Evolutionary conservation across 129 eudicot genomes (phyloP).

Genomic region (Mikania micrantha): DNA sequence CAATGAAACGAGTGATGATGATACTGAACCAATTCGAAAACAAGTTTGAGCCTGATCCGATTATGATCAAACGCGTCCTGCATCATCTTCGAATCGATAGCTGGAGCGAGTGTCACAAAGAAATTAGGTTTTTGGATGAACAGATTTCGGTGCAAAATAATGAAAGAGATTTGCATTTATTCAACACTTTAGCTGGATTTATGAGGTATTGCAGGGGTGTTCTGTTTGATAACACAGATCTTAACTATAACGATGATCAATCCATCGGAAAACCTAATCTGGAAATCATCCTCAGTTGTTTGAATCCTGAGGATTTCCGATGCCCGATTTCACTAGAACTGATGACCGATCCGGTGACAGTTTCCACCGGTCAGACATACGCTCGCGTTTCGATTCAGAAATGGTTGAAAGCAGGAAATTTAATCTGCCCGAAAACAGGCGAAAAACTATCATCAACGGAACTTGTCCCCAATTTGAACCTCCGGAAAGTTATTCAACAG

Average conservation of each 20-base stretch:
- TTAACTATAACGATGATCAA: slow-evolving; percentile 1
- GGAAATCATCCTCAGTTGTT: slow-evolving; percentile 39
- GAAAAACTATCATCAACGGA: slow-evolving; percentile 44
- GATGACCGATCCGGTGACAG: slow-evolving; percentile 88
- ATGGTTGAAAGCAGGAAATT: slow-evolving; percentile 77
- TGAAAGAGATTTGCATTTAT: slow-evolving; percentile 47
- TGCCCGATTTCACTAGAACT: slow-evolving; percentile 83
- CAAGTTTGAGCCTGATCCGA: slow-evolving; percentile 55
- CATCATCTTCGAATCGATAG: slow-evolving; percentile 39
- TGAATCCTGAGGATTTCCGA: slow-evolving; percentile 70
- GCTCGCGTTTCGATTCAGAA: slow-evolving; percentile 68
- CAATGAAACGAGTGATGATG: slow-evolving; percentile 43
- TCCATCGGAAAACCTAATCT: slow-evolving; percentile 19
- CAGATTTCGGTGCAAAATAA: slow-evolving; percentile 30
- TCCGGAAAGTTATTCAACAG: slow-evolving; percentile 59
- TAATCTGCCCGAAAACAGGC: slow-evolving; percentile 81
- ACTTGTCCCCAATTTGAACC: slow-evolving; percentile 59
- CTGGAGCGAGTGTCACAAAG: slow-evolving; percentile 68
- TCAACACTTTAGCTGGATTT: slow-evolving; percentile 56
- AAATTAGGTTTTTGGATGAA: slow-evolving; percentile 56
- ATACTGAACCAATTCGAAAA: slow-evolving; percentile 68
- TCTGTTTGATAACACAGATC: slow-evolving; percentile 40
- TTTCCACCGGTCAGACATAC: slow-evolving; percentile 81
- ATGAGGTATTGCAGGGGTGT: slow-evolving; percentile 75
- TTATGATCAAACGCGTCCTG: slow-evolving; percentile 39